Percentiles rank a stretch among this genome's conserved stretches.
phyloP scores from a whole-genome alignment of 495 filamentous ascomycete genomes.

The Trichoderma parareesei region DNA sequence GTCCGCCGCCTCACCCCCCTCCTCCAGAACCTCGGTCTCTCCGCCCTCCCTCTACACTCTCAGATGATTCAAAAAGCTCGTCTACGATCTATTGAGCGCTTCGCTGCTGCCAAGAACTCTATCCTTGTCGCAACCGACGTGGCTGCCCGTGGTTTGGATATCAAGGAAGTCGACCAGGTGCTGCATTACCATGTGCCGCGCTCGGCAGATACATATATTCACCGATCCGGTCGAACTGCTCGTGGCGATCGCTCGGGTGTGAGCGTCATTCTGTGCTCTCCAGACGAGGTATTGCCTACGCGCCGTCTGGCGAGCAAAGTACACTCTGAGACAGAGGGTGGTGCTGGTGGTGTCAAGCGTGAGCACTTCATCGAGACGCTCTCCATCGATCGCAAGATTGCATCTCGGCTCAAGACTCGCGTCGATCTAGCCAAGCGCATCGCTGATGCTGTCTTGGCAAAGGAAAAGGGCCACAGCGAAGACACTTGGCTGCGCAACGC shows the following conservation, averaged over 20 bases:
- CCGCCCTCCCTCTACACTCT: slow-evolving; percentile 74
- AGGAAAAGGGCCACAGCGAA: slow-evolving; percentile 74
- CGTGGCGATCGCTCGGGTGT: slow-evolving; percentile 69
- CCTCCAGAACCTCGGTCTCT: slow-evolving; percentile 73
- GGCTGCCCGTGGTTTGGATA: slow-evolving; percentile 92
- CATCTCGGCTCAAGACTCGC: slow-evolving; percentile 64
- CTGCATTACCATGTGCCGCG: slow-evolving; percentile 94
- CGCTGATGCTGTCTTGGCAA: slow-evolving; percentile 72
- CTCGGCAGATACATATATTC: slow-evolving; percentile 86
- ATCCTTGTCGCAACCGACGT: slow-evolving; percentile 93
- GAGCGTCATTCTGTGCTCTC: slow-evolving; percentile 80
- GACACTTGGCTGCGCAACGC: slow-evolving; percentile 77
- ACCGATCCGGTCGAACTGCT: slow-evolving; percentile 90
- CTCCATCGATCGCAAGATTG: slow-evolving; percentile 73
- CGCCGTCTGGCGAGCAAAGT: slow-evolving; percentile 81
- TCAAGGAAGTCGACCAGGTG: slow-evolving; percentile 76
- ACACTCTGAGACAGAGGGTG: slow-evolving; percentile 45
- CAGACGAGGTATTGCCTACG: slow-evolving; percentile 81
- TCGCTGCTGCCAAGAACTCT: slow-evolving; percentile 30
- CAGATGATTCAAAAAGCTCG: slow-evolving; percentile 97
- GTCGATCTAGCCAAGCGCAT: slow-evolving; percentile 72
- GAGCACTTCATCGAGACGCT: slow-evolving; percentile 63
- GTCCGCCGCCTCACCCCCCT: slow-evolving; percentile 81
- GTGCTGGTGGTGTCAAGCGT: slow-evolving; percentile 39
- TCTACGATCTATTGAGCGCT: slow-evolving; percentile 76